Conservation (phyloP, 73 alveolate species). For the Diophrys sp. region DNA sequence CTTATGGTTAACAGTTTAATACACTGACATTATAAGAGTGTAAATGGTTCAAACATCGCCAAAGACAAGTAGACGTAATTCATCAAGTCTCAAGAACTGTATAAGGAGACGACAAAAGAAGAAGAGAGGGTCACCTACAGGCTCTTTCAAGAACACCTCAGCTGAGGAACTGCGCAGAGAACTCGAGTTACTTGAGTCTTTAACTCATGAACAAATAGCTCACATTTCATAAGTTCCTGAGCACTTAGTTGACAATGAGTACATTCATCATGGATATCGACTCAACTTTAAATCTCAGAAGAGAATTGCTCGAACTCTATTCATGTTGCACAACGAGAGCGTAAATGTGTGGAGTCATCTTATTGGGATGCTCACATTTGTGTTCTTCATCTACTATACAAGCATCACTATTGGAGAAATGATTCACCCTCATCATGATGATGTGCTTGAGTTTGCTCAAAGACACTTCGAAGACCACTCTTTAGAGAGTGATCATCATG, state of each 20-base stretch:
- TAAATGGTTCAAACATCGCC: no score
- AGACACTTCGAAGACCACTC: conserved; percentile 3
- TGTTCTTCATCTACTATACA: conserved; percentile 50
- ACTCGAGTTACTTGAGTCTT: neutral
- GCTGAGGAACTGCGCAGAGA: no score
- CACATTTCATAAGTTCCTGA: conserved; percentile 9
- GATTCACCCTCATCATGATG: neutral
- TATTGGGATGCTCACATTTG: conserved; percentile 62
- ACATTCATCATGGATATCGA: conserved; percentile 79
- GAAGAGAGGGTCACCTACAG: no score
- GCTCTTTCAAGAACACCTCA: no score
- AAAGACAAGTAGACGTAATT: no score
- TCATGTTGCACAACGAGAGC: conserved; percentile 83
- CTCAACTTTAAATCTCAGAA: conserved; percentile 61
- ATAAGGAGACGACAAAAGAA: no score
- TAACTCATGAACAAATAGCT: neutral
- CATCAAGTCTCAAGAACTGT: no score
- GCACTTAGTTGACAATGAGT: conserved; percentile 64
- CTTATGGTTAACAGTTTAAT: no score
- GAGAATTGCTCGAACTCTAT: conserved; percentile 51
- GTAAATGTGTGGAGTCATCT: conserved; percentile 89
- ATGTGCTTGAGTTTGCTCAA: conserved; percentile 13
- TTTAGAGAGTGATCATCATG: neutral
- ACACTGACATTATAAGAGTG: no score
- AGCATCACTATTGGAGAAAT: neutral